These are phyloP conservation scores for Neurospora tetraspora DNA, from an alignment of 495 filamentous ascomycete species.

Conservation along the genomic window DNA sequence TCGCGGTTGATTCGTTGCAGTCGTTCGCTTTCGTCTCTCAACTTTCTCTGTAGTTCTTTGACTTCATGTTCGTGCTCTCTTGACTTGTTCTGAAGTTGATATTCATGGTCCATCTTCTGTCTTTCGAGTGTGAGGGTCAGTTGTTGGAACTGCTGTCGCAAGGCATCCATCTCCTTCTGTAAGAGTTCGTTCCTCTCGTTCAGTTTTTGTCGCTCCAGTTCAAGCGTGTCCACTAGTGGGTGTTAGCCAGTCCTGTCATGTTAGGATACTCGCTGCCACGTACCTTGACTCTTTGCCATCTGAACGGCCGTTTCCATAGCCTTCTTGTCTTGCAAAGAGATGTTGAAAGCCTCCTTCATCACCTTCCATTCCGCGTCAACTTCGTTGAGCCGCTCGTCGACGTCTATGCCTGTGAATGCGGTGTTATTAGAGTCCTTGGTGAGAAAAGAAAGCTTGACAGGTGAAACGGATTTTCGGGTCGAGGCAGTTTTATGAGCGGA, in stretches of 20 bases:
- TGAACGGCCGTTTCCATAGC: slow-evolving; percentile 58
- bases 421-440: slow-evolving; percentile 59
- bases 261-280: slow-evolving; percentile 13
- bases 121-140: slow-evolving; percentile 19
- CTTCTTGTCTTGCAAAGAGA: slow-evolving; percentile 49
- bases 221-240: slow-evolving; percentile 54
- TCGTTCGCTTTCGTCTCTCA: slow-evolving; percentile 19
- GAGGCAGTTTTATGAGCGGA: slow-evolving; percentile 7
- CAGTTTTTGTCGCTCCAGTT: slow-evolving; percentile 47
- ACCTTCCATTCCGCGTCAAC: slow-evolving; percentile 53
- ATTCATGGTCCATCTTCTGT: slow-evolving; percentile 24
- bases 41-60: slow-evolving; percentile 31
- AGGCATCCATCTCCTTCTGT: slow-evolving; percentile 47
- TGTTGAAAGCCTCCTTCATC: slow-evolving; percentile 52
- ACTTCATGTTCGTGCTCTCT: slow-evolving; percentile 21
- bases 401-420: slow-evolving; percentile 59
- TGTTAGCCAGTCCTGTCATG: background rate
- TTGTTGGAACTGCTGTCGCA: slow-evolving; percentile 32
- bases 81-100: slow-evolving; percentile 30
- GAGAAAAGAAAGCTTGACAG: slow-evolving; percentile 40
- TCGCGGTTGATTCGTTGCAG: slow-evolving; percentile 22
- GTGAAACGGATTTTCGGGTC: slow-evolving; percentile 24
- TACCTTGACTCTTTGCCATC: slow-evolving; percentile 65
- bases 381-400: slow-evolving; percentile 51
- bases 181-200: slow-evolving; percentile 45